Conservation (phyloP, 495 filamentous ascomycete genomes). For the Talaromyces ruber region DNA sequence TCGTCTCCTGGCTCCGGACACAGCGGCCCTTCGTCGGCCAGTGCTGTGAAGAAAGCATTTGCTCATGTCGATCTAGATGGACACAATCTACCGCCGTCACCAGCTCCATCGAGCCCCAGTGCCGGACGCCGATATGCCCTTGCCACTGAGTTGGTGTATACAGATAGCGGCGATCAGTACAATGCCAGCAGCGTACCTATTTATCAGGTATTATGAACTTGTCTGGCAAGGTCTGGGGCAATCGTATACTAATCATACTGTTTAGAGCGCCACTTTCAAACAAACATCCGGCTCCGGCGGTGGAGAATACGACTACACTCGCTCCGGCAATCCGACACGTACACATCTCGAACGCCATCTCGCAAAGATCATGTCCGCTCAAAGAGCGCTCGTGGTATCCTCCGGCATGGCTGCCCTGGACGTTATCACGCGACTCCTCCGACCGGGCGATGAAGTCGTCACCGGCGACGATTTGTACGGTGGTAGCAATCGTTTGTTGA, state of each 20-base stretch:
- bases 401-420: slow-evolving; percentile 97
- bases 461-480: slow-evolving; percentile 97
- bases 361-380: slow-evolving; percentile 96
- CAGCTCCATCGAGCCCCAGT: slow-evolving; percentile 84
- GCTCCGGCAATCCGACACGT: slow-evolving; percentile 91
- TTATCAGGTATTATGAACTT: slow-evolving; percentile 57
- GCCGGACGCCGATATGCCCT: slow-evolving; percentile 81
- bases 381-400: slow-evolving; percentile 81
- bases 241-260: background rate
- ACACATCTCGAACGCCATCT: slow-evolving; percentile 95
- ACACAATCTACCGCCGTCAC: slow-evolving; percentile 86
- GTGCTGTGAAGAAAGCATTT: slow-evolving; percentile 56
- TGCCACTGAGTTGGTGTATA: slow-evolving; percentile 93
- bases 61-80: slow-evolving; percentile 74
- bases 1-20: slow-evolving; percentile 35
- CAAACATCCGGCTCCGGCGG: slow-evolving; percentile 72
- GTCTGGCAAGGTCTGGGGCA: background rate
- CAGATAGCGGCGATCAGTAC: slow-evolving; percentile 91
- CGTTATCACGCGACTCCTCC: slow-evolving; percentile 88
- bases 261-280: slow-evolving; percentile 90
- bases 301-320: slow-evolving; percentile 93
- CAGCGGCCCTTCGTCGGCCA: slow-evolving; percentile 15
- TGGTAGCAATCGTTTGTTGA: slow-evolving; percentile 87
- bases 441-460: slow-evolving; percentile 92
- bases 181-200: slow-evolving; percentile 92